A percentile compares a stretch with the other conserved stretches of the same genome.
These are phyloP conservation scores for Kluyveromyces sp. DNA, from an alignment of 1,139 yeast species.

Conservation along the genomic window DNA sequence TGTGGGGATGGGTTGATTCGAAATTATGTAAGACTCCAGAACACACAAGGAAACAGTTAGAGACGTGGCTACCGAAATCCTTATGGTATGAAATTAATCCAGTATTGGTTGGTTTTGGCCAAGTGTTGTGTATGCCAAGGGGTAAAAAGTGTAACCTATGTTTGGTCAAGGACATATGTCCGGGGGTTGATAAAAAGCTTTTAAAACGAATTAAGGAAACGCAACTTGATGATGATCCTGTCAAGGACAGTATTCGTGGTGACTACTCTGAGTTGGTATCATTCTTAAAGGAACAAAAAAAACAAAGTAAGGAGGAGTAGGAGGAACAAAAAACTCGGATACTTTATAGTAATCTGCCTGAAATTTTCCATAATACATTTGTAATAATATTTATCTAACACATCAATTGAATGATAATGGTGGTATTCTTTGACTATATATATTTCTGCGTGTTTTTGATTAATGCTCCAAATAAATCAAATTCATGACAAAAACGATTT, in stretches of 20 bases:
- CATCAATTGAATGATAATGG: no score
- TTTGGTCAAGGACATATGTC: conserved; percentile 21
- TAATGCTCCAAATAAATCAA: neutral
- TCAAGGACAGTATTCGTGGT: conserved; percentile 6
- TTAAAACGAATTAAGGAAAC: neutral
- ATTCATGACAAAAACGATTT: conserved; percentile 10
- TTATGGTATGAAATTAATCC: conserved; percentile 86
- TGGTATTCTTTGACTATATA: neutral
- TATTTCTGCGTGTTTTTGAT: neutral
- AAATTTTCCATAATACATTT: neutral
- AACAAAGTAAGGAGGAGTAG: no score
- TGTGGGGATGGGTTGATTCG: conserved; percentile 72
- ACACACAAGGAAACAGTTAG: conserved; percentile 57
- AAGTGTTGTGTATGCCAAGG: conserved; percentile 71
- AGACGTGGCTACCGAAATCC: conserved; percentile 64
- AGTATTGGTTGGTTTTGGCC: conserved; percentile 87
- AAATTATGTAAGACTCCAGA: conserved; percentile 59
- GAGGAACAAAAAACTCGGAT: neutral
- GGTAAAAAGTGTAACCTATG: conserved; percentile 73
- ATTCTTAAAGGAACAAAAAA: conserved; percentile 3
- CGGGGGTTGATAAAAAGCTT: conserved; percentile 14
- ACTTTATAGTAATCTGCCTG: neutral
- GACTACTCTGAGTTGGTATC: conserved; percentile 8
- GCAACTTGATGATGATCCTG: neutral
- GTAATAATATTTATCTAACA: no score